phyloP scores from a whole-genome alignment of 83 land plant genomes.

The Picea abies region DNA sequence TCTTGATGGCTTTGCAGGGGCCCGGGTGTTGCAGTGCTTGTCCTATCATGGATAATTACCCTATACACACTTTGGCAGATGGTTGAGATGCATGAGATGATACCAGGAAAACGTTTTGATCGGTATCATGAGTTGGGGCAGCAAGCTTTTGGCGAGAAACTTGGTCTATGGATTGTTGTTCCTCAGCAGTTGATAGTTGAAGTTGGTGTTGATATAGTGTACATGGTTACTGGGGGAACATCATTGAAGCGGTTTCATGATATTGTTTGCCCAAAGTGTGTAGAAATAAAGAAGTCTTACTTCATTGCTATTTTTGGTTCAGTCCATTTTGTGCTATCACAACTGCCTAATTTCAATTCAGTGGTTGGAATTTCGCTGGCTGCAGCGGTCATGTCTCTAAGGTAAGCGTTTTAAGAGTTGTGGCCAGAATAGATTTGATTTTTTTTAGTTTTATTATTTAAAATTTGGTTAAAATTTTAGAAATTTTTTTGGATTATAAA shows the following conservation, averaged over 20 bases:
- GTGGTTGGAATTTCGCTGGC: conserved; percentile 56
- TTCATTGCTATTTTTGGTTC: conserved; percentile 72
- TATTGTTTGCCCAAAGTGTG: conserved; percentile 34
- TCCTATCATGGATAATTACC: conserved; percentile 76
- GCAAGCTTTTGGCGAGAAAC: conserved; percentile 70
- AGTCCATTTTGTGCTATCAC: conserved; percentile 62
- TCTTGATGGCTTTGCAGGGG: conserved; percentile 44
- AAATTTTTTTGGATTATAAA: no score
- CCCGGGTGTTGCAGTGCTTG: conserved; percentile 64
- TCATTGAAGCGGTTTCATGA: conserved; percentile 54
- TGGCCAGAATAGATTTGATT: no score
- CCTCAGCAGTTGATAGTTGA: conserved; percentile 81
- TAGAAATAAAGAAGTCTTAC: conserved; percentile 29
- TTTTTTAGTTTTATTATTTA: no score
- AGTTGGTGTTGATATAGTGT: conserved; percentile 71
- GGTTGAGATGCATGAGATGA: conserved; percentile 91
- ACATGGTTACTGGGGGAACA: conserved; percentile 75
- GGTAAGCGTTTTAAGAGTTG: conserved; percentile 29
- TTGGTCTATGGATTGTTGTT: conserved; percentile 77
- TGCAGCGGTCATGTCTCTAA: conserved; percentile 80
- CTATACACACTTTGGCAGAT: conserved; percentile 85
- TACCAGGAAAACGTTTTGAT: conserved; percentile 73
- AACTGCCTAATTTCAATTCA: conserved; percentile 73
- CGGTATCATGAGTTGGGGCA: conserved; percentile 86
- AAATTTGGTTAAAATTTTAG: no score